phyloP scores from a whole-genome alignment of 2,329 filamentous ascomycete genomes.

The Cladobotryum mycophilum region DNA sequence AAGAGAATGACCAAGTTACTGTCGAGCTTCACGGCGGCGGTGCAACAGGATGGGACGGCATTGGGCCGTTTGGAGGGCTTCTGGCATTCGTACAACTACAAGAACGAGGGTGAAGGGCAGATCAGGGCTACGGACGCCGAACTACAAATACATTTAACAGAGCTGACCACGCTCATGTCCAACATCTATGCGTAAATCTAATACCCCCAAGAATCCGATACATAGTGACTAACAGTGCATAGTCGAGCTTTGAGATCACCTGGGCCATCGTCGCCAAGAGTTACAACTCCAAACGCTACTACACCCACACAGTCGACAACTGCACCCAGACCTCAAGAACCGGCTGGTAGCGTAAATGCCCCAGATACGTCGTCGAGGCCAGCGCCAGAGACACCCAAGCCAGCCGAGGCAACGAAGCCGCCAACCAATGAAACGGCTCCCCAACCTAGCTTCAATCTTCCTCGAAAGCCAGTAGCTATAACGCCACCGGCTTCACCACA shows the following conservation, averaged over 20 bases:
- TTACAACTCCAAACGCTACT: conserved; percentile 3
- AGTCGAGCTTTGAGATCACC: conserved; percentile 27
- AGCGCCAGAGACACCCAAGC: background rate
- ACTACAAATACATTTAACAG: conserved; percentile 23
- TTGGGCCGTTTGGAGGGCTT: conserved; percentile 22
- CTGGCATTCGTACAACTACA: conserved; percentile 28
- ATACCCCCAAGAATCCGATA: background rate
- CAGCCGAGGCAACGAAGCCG: background rate
- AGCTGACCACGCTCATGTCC: conserved; percentile 25
- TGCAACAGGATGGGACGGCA: conserved; percentile 14
- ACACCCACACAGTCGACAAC: background rate
- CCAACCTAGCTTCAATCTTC: background rate
- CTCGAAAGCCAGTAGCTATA: background rate
- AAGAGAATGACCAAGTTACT: conserved; percentile 26
- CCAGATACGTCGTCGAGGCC: background rate
- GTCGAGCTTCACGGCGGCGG: conserved; percentile 21
- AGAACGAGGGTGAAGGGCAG: conserved; percentile 26
- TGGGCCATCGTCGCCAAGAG: conserved; percentile 12
- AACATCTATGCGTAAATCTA: conserved; percentile 28
- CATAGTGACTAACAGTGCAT: background rate
- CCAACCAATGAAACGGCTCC: background rate
- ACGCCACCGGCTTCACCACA: background rate
- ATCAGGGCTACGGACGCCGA: conserved; percentile 23
- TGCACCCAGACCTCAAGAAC: background rate
- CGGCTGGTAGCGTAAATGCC: background rate